Base-by-base conservation (phyloP, 106 monocot species). In the Acanthochlamys bracteata region DNA sequence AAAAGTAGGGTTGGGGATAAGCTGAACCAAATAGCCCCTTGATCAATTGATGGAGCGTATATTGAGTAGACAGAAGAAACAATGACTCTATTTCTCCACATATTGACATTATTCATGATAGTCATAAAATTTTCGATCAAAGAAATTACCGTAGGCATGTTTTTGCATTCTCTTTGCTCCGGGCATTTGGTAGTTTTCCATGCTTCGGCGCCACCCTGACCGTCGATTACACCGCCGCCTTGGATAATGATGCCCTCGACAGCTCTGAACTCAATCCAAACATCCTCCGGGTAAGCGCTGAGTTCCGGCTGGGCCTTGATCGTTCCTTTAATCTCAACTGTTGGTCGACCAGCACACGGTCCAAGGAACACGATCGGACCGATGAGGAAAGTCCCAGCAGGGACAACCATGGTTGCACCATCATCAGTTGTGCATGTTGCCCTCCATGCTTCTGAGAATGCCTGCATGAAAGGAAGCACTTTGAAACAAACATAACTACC, bases 361-460 rank as follows among this genome's bases (percentile, higher is more conserved):
- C 80, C 80, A 1, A 7, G 16, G 57, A 80, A 71, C 16, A 11
- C 25, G 21, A 75, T 21, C 1, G 75, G 75, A 27, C 71, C 66
- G 13, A 80, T 11, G 11, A 71, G 47, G 80, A 63, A 80, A 11
- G 60, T 68, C 9, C 71, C 71, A 7, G 41, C 1, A 11, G 80
- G 80, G 12, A 80, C 40, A 39, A 67, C 0, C 7, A 71, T 17
- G 4, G 9, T 71, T 15, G 71, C 21, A 17, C 0, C 33, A 24
- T 60, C 66, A 9, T 25, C 41, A 10, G 66, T 56, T 22, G 6
- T 14, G 21, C 75, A 71, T 20, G 74, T 26, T 0, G 39, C 71
- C 10, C 25, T 25, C 80, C 80, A 80, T 9, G 80, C 67, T 33
- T 22, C 63, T 26, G 60, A 41, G 71, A 80, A 75, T 6, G 80